Conservation (phyloP, 2,329 filamentous ascomycete species). For the Penicillium sp. region DNA sequence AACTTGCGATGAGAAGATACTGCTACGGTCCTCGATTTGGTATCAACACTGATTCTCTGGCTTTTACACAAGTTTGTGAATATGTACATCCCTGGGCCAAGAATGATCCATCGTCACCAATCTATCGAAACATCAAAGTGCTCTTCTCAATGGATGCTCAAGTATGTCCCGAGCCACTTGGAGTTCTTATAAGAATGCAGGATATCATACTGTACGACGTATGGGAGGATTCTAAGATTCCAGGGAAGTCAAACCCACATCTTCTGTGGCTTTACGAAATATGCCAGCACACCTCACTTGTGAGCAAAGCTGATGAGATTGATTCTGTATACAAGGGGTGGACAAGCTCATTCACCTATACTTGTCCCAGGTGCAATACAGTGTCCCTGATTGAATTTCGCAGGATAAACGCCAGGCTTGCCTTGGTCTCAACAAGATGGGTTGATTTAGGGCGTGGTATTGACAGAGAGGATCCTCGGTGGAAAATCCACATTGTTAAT, state of each 20-base stretch:
- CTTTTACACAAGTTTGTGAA: slow-evolving; percentile 36
- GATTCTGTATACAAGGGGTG: neutral
- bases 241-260: neutral
- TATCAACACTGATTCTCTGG: slow-evolving; percentile 11
- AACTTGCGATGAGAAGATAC: slow-evolving; percentile 12
- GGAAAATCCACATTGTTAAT: neutral
- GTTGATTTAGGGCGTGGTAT: slow-evolving; percentile 9
- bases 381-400: slow-evolving; percentile 1
- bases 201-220: slow-evolving; percentile 7
- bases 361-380: slow-evolving; percentile 7
- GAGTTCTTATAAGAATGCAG: slow-evolving; percentile 11
- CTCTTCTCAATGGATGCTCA: slow-evolving; percentile 13
- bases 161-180: slow-evolving; percentile 8
- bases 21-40: slow-evolving; percentile 1
- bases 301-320: neutral
- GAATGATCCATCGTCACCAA: neutral
- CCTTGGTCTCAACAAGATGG: slow-evolving; percentile 12
- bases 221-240: neutral
- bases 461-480: slow-evolving; percentile 4
- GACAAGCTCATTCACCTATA: neutral
- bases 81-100: neutral
- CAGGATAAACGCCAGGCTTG: neutral
- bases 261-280: neutral
- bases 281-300: neutral
- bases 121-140: neutral